Evolutionary conservation across 2,329 filamentous ascomycete genomes (phyloP).

Genomic region (Trichoderma sp.): DNA sequence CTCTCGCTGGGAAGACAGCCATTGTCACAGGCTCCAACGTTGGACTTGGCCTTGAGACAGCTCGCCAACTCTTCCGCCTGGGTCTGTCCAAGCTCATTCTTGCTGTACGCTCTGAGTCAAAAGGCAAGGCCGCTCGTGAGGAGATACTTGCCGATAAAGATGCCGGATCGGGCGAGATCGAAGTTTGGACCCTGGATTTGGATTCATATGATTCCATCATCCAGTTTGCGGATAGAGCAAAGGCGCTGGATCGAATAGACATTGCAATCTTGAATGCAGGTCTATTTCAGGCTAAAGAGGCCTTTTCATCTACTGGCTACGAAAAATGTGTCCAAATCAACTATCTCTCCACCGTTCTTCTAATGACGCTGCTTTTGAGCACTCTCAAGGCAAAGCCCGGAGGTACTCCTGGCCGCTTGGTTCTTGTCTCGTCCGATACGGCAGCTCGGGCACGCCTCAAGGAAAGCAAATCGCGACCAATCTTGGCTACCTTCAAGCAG

Average conservation of each 20-base stretch:
- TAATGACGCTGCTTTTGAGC: not conserved
- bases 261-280: constrained; percentile 8
- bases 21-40: not conserved
- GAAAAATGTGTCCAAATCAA: constrained; percentile 2
- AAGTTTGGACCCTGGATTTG: not conserved
- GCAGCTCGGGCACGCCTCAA: not conserved
- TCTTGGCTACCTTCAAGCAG: not conserved
- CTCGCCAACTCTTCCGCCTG: not conserved
- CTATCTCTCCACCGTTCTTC: constrained; percentile 1
- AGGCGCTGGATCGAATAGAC: not conserved
- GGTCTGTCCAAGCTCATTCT: not conserved
- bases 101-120: constrained; percentile 2
- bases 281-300: not conserved
- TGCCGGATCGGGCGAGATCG: not conserved
- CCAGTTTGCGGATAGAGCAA: not conserved
- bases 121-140: not conserved
- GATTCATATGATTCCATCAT: not conserved
- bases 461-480: not conserved
- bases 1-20: not conserved
- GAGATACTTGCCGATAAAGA: not conserved
- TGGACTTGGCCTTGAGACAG: not conserved
- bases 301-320: not conserved
- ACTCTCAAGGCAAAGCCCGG: not conserved
- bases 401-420: not conserved
- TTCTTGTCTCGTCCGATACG: not conserved